Conservation (phyloP, 331 rosid species). For the Pyrus hybrid region DNA sequence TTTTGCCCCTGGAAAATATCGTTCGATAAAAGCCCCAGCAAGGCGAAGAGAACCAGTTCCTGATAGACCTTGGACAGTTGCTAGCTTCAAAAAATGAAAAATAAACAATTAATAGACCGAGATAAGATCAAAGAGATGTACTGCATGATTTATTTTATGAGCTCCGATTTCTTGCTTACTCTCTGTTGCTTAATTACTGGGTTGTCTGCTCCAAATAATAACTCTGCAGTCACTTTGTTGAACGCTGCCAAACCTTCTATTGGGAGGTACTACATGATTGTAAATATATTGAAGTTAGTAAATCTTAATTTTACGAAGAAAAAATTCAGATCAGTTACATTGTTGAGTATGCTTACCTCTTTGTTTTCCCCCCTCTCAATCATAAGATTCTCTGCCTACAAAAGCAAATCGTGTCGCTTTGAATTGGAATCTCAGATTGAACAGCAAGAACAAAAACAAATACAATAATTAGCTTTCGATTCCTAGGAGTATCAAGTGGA, state of each 20-base stretch:
- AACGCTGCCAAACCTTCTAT: conserved; percentile 98
- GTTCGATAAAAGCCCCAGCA: conserved; percentile 80
- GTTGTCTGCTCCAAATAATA: conserved; percentile 84
- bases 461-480: not conserved
- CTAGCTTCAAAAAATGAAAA: conserved; percentile 48
- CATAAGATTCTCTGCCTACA: conserved; percentile 87
- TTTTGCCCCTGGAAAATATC: conserved; percentile 83
- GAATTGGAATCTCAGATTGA: not conserved
- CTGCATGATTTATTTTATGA: not conserved
- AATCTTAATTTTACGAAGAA: not conserved
- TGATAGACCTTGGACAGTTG: conserved; percentile 94
- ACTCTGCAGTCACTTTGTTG: conserved; percentile 84
- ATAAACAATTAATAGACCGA: conserved; percentile 1
- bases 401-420: not conserved
- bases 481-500: not conserved
- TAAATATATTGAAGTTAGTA: conserved; percentile 17
- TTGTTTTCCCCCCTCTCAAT: conserved; percentile 84
- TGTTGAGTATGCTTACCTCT: conserved; percentile 49
- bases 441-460: not conserved
- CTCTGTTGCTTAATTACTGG: conserved; percentile 64
- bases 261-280: conserved; percentile 67
- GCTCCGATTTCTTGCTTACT: conserved; percentile 31
- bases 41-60: conserved; percentile 97
- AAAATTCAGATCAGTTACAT: conserved; percentile 10
- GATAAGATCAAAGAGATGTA: not conserved